Evolutionary conservation across 2,329 filamentous ascomycete species (phyloP), one percentile per base, ranked within the genome.

Genomic region (Proliferodiscus dingleyae): DNA sequence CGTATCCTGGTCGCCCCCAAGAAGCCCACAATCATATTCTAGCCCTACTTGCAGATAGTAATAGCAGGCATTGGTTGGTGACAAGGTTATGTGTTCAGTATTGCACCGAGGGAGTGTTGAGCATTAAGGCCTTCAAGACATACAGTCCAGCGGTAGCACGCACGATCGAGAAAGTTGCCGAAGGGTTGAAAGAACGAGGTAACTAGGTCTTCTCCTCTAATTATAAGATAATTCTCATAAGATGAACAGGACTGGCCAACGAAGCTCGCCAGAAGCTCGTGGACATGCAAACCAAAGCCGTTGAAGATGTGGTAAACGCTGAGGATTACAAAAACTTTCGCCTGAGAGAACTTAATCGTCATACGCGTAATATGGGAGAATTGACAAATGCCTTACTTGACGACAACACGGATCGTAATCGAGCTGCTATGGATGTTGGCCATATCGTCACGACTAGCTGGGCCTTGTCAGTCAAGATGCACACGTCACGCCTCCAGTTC

Each of bases 351-450:
- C 37, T 64, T 5, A 32, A 26, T 2, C 19, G 43, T 8, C 59
- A 63, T 19, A 47, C 55, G 2, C 59, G 56, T 32, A 28, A 37
- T 3, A 51, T 73, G 3, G 64, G 68, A 0, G 68, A 75, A 16
- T 68, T 77, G 44, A 61, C 74, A 5, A 62, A 65, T 37, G 68
- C 71, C 1, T 57, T 75, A 0, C 56, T 70, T 10, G 68, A 72
- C 47, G 56, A 60, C 5, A 50, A 55, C 6, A 59, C 61, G 23
- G 53, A 64, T 45, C 63, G 66, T 1, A 45, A 61, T 4, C 61
- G 63, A 4, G 71, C 72, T 9, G 65, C 64, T 41, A 61, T 61
- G 36, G 73, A 75, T 45, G 65, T 62, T 1, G 57, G 56, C 2
- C 38, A 33, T 2, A 49, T 62, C 32, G 43, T 47, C 3, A 39